Evolutionary conservation across 495 filamentous ascomycete species (phyloP), one percentile per base, ranked within the genome.

Genomic region (Neurospora terricola): DNA sequence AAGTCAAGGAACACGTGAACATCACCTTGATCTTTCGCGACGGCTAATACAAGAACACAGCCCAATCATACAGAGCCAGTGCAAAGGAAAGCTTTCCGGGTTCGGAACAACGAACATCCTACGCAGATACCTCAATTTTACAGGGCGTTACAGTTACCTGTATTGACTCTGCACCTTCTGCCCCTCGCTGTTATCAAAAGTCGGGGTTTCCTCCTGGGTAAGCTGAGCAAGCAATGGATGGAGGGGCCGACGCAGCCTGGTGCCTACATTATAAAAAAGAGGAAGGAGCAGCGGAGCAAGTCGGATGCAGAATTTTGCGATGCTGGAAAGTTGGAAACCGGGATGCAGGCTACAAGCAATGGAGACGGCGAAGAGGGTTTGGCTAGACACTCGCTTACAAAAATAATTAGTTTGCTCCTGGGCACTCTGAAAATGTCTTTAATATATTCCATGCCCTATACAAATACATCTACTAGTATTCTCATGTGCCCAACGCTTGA

Each of bases 391-490:
- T 54, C 21, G 45, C 0, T 27, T 0, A 27, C 21, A 23, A 5
- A 14, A 54, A 5, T 2, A 4, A 11, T 4, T 2, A 23, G 0
- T 2, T 11, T 54, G 0, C 6, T 23, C 3, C 6, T 54, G 21
- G 27, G 21, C 45, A 23, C 11, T 11, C 14, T 14, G 2, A 2
- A 23, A 54, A 12, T 54, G 2, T 2, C 21, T 3, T 3, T 2
- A 11, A 7, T 14, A n/a, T 7, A 11, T 2, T 27, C 0, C 1
- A 14, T 7, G 21, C 3, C 21, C 11, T 23, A 12, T 23, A 23
- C 1, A 0, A 23, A 48, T 3, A 1, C 10, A 10, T 21, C 3
- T 4, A 1, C 0, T 4, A 3, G 11, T 4, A 16, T 5, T 62
- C 21, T 27, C 5, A 5, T 6, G 21, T 2, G 21, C 10, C 6